Evolutionary conservation across 768 basidiomycete species (phyloP).

Genomic region (Boletus subcaerulescens): DNA sequence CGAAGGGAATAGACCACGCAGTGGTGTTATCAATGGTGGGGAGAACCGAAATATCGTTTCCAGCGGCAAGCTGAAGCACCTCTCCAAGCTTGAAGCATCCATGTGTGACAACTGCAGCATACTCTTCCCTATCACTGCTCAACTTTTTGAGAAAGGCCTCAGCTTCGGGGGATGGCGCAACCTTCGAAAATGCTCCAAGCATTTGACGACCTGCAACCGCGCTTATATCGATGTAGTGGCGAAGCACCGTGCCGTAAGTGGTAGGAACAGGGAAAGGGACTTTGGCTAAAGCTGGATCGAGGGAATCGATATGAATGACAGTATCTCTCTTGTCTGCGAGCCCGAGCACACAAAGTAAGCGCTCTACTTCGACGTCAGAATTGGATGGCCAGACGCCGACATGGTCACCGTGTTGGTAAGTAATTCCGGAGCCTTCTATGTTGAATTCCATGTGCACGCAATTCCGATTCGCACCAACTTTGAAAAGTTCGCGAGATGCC

Average conservation of each 20-base stretch:
- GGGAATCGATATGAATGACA: slow-evolving; percentile 91
- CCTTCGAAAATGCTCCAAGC: slow-evolving; percentile 82
- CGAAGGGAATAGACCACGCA: slow-evolving; percentile 90
- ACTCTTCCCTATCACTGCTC: slow-evolving; percentile 86
- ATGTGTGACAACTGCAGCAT: slow-evolving; percentile 68
- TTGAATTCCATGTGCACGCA: slow-evolving; percentile 94
- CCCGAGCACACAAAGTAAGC: slow-evolving; percentile 83
- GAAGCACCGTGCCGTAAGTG: slow-evolving; percentile 88
- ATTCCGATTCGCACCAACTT: slow-evolving; percentile 69
- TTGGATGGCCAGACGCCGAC: slow-evolving; percentile 97
- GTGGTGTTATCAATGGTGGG: slow-evolving; percentile 78
- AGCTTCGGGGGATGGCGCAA: slow-evolving; percentile 78
- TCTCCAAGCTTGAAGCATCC: slow-evolving; percentile 92
- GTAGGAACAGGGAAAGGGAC: slow-evolving; percentile 98
- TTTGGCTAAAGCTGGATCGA: slow-evolving; percentile 96
- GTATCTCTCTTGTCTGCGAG: slow-evolving; percentile 76
- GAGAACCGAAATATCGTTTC: slow-evolving; percentile 57
- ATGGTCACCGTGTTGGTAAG: slow-evolving; percentile 99
- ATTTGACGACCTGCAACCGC: slow-evolving; percentile 94
- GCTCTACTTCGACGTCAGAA: slow-evolving; percentile 86
- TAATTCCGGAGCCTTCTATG: slow-evolving; percentile 92
- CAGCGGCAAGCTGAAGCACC: slow-evolving; percentile 86
- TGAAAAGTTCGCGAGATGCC: slow-evolving; percentile 81
- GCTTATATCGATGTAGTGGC: slow-evolving; percentile 96
- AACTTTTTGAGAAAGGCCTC: slow-evolving; percentile 70